Evolutionary conservation across 805 yeast species (phyloP), one percentile per base, ranked within the genome.

Genomic region (Wickerhamiella kurtzmanii): DNA sequence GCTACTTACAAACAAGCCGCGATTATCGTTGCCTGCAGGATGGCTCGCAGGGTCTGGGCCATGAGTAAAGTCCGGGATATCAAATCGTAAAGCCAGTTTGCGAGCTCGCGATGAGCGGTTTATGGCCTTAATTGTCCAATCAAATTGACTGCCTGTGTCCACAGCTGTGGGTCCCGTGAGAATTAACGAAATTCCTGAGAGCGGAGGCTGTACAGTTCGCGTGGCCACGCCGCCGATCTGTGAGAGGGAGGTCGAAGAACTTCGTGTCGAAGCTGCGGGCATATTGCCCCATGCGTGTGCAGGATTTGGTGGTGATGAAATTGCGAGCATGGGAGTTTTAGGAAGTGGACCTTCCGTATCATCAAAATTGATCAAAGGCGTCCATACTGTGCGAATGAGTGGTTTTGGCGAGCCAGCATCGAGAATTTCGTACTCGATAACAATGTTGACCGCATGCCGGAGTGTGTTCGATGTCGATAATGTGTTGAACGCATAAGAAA

Each of bases 101-200:
- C 80, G 62, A 16, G 68, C 58, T 20, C 69, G 69, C n/a, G 62
- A 53, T 1, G 82, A 72, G 50, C 70, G 71, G 64, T 83, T 83
- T 45, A 80, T 71, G 1, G 81, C 77, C 54, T 77, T 82, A 13
- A 83, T 68, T 43, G 71, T 71, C 82, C 88, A 79, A 46, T 68
- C 71, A 58, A 75, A 75, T 2, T 69, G 66, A 37, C 75, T 72
- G 2, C 92, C 89, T 8, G 80, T 61, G 53, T 69, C 66, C 3
- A 80, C 77, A 37, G 71, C 68, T 4, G 80, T 73, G 9, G 75
- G 74, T 0, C 94, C 92, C 3, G 72, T 66, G 48, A 82, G 75
- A 2, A 80, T 73, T 13, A 82, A 65, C 15, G 68, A 66, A 15
- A 76, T 56, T 0, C 73, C 52, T 55, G 49, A 32, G 47, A 36